Conservation (phyloP, 306 rosid genomes). For the Argentina anserina region DNA sequence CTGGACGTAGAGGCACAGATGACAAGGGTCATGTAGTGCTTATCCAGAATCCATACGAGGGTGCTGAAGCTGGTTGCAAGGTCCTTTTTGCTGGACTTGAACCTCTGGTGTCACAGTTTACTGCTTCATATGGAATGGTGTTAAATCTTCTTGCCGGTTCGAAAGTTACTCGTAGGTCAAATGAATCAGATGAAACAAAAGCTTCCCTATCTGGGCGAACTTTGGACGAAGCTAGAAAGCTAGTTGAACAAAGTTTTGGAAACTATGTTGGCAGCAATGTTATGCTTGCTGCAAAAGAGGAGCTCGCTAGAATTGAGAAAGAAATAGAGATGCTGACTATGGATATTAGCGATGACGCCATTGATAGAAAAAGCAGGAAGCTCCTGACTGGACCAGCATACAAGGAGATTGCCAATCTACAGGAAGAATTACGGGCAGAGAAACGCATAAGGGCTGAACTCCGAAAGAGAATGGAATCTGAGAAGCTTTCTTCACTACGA, state of each 20-base stretch:
- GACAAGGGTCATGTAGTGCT: slow-evolving; percentile 82
- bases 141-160: slow-evolving; percentile 87
- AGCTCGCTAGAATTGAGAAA: slow-evolving; percentile 59
- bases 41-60: slow-evolving; percentile 77
- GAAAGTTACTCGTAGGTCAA: slow-evolving; percentile 64
- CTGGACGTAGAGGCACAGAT: slow-evolving; percentile 97
- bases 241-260: slow-evolving; percentile 97
- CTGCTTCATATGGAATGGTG: slow-evolving; percentile 98
- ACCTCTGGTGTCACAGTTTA: slow-evolving; percentile 92
- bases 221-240: slow-evolving; percentile 93
- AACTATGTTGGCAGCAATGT: slow-evolving; percentile 94
- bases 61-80: slow-evolving; percentile 95
- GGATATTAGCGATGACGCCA: slow-evolving; percentile 78
- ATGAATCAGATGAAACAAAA: slow-evolving; percentile 47
- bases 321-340: slow-evolving; percentile 62
- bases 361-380: slow-evolving; percentile 75
- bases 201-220: slow-evolving; percentile 50
- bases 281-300: slow-evolving; percentile 94
- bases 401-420: slow-evolving; percentile 75
- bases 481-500: slow-evolving; percentile 61
- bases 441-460: slow-evolving; percentile 62
- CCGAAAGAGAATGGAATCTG: slow-evolving; percentile 66
- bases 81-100: slow-evolving; percentile 84
- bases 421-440: slow-evolving; percentile 74
- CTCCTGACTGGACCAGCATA: slow-evolving; percentile 56